Percentiles rank a stretch among this genome's conserved stretches.
Evolutionary conservation across 495 filamentous ascomycete genomes (phyloP).

Genomic region (Aspergillus sparsus): DNA sequence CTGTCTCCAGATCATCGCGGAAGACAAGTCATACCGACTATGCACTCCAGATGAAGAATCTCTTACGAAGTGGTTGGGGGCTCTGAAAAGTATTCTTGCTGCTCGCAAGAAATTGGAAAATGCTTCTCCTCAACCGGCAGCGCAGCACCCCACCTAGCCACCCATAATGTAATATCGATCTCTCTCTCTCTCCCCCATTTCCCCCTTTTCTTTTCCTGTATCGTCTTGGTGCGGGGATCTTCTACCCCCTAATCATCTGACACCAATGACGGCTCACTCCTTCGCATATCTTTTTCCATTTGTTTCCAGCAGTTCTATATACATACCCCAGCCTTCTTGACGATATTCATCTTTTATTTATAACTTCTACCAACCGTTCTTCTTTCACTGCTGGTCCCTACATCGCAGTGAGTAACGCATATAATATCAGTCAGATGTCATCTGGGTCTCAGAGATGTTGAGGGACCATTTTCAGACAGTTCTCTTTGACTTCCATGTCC

Average conservation of each 20-base stretch:
- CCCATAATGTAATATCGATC: constrained; percentile 8
- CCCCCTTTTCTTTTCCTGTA: too few species aligned
- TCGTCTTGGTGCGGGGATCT: too few species aligned
- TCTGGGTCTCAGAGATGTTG: too few species aligned
- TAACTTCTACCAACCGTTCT: constrained; percentile 10
- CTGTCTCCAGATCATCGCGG: constrained; percentile 92
- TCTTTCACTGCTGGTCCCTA: not conserved
- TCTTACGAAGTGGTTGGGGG: constrained; percentile 81
- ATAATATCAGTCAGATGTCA: too few species aligned
- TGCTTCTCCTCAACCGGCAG: constrained; percentile 5
- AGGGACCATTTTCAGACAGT: too few species aligned
- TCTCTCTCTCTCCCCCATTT: too few species aligned
- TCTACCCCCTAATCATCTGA: too few species aligned
- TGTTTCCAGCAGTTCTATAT: constrained; percentile 14
- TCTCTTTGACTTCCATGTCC: too few species aligned
- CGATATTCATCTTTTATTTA: constrained; percentile 16
- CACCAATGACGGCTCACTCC: too few species aligned
- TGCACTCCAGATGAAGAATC: constrained; percentile 80
- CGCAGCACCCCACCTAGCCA: constrained; percentile 1
- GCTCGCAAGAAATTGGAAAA: constrained; percentile 54
- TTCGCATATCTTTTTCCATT: too few species aligned
- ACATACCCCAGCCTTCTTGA: constrained; percentile 22
- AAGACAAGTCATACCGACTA: constrained; percentile 89
- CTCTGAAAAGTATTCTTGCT: constrained; percentile 80
- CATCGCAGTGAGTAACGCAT: not conserved